Evolutionary conservation across 306 rosid genomes (phyloP).

Genomic region (Calophaca sinica): DNA sequence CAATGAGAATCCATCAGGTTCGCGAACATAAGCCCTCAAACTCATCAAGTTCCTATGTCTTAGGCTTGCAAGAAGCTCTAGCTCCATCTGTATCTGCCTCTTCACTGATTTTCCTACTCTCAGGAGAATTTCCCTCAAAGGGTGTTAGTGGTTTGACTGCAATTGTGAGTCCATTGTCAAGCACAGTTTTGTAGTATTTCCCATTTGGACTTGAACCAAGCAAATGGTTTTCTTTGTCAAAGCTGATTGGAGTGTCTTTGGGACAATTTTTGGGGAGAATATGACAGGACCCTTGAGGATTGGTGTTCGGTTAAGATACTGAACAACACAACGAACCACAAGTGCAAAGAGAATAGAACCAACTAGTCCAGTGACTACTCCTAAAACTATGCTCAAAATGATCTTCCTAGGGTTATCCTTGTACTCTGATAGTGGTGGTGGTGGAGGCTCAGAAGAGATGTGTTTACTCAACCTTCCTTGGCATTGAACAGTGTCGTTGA

Average conservation of each 20-base stretch:
- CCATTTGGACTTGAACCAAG: conserved; percentile 89
- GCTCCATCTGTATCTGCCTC: conserved; percentile 79
- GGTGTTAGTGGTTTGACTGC: conserved; percentile 91
- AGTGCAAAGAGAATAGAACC: conserved; percentile 71
- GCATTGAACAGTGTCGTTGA: conserved; percentile 57
- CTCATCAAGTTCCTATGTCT: conserved; percentile 95
- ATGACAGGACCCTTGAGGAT: conserved; percentile 93
- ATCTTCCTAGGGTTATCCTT: conserved; percentile 62
- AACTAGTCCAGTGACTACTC: conserved; percentile 68
- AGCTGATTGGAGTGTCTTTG: conserved; percentile 84
- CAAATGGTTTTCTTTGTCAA: conserved; percentile 70
- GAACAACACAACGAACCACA: conserved; percentile 72
- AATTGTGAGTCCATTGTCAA: conserved; percentile 85
- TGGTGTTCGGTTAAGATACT: conserved; percentile 80
- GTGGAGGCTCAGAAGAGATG: conserved; percentile 56
- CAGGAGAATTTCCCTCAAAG: conserved; percentile 61
- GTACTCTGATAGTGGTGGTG: conserved; percentile 52
- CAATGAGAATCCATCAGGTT: conserved; percentile 70
- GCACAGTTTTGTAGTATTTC: conserved; percentile 84
- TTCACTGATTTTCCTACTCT: conserved; percentile 63
- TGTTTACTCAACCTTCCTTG: conserved; percentile 61
- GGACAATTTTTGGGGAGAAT: conserved; percentile 82
- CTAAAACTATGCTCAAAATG: conserved; percentile 69
- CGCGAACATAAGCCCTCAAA: conserved; percentile 89
- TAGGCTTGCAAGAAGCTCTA: conserved; percentile 78